Percentiles rank a stretch among this genome's conserved stretches.
These are phyloP conservation scores for Thuidium tamariscinum DNA, from an alignment of 225 moss, liverwort and hornwort genomes.

Conservation along the genomic window DNA sequence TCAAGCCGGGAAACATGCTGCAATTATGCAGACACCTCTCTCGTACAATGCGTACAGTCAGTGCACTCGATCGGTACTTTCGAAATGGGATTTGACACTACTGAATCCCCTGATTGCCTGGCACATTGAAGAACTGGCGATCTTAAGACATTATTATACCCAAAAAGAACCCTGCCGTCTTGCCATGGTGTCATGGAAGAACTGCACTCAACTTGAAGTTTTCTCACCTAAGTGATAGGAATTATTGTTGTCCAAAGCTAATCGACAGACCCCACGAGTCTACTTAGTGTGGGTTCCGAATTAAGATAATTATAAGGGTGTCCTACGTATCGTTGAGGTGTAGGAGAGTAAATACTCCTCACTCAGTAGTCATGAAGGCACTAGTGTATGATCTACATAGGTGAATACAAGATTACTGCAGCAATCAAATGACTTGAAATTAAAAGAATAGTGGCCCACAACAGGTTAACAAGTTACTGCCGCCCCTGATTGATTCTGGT, in stretches of 20 bases:
- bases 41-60: neutral
- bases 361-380: neutral
- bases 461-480: neutral
- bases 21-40: neutral
- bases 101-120: neutral
- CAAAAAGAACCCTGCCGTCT: neutral
- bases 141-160: neutral
- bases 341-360: neutral
- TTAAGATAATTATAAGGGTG: neutral
- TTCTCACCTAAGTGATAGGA: slow-evolving; percentile 5
- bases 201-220: neutral
- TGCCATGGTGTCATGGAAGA: neutral
- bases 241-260: neutral
- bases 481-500: neutral
- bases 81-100: neutral
- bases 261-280: neutral
- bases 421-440: neutral
- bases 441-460: neutral
- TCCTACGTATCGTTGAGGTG: neutral
- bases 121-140: neutral
- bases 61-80: neutral
- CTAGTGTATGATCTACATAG: neutral
- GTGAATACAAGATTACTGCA: neutral
- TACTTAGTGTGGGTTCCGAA: neutral
- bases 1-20: neutral